These are phyloP conservation scores for Fonsecaea pedrosoi DNA, from an alignment of 2,329 filamentous ascomycete genomes.

Conservation along the genomic window DNA sequence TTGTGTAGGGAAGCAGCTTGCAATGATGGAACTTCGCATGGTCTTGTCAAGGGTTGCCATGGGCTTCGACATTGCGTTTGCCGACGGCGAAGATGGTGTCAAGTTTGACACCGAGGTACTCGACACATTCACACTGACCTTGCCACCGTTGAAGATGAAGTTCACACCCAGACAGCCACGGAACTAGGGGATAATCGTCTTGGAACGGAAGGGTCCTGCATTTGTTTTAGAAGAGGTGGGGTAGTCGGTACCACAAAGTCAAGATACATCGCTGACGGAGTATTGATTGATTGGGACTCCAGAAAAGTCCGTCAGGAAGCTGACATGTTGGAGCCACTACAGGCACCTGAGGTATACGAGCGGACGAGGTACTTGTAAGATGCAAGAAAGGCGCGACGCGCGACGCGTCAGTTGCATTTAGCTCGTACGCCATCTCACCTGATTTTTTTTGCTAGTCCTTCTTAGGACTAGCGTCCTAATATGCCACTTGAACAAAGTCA, in stretches of 20 bases:
- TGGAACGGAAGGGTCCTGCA: not conserved
- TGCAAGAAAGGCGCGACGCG: not conserved
- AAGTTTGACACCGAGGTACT: not conserved
- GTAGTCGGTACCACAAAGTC: not conserved
- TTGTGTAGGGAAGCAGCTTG: slow-evolving; percentile 1
- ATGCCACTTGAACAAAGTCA: not conserved
- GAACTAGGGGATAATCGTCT: not conserved
- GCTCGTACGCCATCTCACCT: not conserved
- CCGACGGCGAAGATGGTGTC: not conserved
- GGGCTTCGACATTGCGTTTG: slow-evolving; percentile 1
- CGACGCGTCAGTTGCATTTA: not conserved
- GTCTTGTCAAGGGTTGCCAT: not conserved
- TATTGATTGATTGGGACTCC: no score
- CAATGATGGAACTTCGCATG: slow-evolving; percentile 8
- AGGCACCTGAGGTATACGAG: no score
- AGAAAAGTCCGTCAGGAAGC: no score
- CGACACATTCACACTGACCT: not conserved
- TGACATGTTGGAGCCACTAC: no score
- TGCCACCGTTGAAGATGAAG: not conserved
- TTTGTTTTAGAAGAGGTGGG: not conserved
- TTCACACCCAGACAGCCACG: not conserved
- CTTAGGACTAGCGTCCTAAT: not conserved
- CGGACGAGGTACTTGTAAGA: no score
- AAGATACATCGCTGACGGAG: no score
- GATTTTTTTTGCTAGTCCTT: not conserved